Evolutionary conservation across 352 stramenopile species (phyloP), one percentile per base, ranked within the genome.

Genomic region (Vaucheria bursata): DNA sequence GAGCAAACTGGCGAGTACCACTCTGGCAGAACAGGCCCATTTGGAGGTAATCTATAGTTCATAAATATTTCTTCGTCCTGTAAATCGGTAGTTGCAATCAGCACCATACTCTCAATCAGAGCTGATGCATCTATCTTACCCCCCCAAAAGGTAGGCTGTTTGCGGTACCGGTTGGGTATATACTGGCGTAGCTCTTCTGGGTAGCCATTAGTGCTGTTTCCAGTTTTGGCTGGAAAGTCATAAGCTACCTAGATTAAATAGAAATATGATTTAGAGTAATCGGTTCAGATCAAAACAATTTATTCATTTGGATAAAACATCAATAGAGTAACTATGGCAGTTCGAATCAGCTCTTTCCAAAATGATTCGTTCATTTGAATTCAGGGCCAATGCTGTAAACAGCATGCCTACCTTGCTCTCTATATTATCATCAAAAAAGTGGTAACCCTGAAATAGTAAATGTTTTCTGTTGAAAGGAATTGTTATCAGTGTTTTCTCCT

Each of bases 51-150:
- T 34, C 53, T 2, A 34, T 68, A 68, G 8, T 68, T 68, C 53
- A 68, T 68, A 7, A 68, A 68, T 34, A 68, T 34, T 34, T 68
- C 53, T 7, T 68, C 2, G 53, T 68, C 53, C 37, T 68, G 2
- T 2, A 68, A 7, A 7, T 68, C 53, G 2, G 53, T 68, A 2
- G 53, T 68, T 2, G 53, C 53, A 31, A 68, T 34, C 53, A 68
- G 53, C 8, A 68, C 53, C 53, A 68, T 68, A 34, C 2, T 8
- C 53, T 68, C 53, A 31, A 68, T 7, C 2, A 68, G 2, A 7
- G 37, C 53, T 2, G 53, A 8, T 31, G 6, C 8, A 34, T 68
- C 53, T 2, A 68, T 2, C 53, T 68, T 68, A 2, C 53, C 53
- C 31, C 53, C 53, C 2, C 2, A 68, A 7, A 68, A 8, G 6